These are phyloP conservation scores for Gynochthodes officinalis DNA, from an alignment of 257 asterid genomes.

Conservation along the genomic window DNA sequence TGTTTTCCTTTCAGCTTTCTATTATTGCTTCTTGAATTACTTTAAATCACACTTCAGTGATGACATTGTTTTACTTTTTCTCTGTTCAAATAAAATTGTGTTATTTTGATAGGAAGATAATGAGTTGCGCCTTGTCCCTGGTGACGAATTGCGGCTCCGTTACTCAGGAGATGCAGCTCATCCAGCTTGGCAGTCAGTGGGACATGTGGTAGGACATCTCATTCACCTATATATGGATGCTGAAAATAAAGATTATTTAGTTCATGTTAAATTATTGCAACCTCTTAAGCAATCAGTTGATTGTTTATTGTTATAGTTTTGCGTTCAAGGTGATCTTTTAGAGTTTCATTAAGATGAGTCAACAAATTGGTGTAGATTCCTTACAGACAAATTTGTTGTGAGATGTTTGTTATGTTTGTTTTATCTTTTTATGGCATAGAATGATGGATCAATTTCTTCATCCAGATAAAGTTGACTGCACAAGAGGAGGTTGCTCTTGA, in stretches of 20 bases:
- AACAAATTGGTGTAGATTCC: not conserved
- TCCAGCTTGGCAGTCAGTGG: conserved; percentile 96
- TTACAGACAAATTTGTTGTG: not conserved
- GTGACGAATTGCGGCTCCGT: conserved; percentile 92
- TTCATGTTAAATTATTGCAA: not conserved
- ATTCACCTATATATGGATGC: conserved; percentile 7
- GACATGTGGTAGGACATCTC: conserved; percentile 81
- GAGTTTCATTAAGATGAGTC: no score
- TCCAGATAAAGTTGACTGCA: conserved; percentile 87
- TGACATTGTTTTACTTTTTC: not conserved
- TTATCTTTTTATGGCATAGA: not conserved
- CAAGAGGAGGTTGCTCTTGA: conserved; percentile 99
- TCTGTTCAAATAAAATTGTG: conserved; percentile 14
- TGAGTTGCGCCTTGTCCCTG: conserved; percentile 98
- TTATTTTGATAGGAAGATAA: conserved; percentile 80
- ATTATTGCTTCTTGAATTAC: not conserved
- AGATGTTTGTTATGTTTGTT: not conserved
- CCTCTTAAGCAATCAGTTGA: not conserved
- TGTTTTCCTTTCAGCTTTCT: not conserved
- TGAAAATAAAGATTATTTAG: not conserved
- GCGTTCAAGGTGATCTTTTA: not conserved
- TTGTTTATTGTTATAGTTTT: conserved; percentile 1
- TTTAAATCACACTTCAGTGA: not conserved
- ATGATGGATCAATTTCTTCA: conserved; percentile 10
- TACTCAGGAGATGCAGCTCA: conserved; percentile 96